Conservation (phyloP, 768 basidiomycete species). For the Russula compacta region DNA sequence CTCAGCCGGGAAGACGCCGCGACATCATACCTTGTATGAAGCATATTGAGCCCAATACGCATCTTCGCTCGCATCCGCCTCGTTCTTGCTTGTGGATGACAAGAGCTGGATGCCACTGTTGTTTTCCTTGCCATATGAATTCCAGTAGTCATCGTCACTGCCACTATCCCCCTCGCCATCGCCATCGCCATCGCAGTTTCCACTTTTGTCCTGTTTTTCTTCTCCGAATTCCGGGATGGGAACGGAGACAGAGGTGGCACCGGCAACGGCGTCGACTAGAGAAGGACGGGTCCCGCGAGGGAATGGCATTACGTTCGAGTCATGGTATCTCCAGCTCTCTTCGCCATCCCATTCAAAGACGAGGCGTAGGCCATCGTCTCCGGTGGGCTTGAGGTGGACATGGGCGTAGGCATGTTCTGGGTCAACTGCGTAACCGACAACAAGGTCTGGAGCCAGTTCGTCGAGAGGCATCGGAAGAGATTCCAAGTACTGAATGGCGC, state of each 20-base stretch:
- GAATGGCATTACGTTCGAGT: constrained; percentile 61
- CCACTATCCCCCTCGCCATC: too few relatives aligned
- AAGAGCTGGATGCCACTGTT: constrained; percentile 24
- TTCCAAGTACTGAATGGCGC: constrained; percentile 38
- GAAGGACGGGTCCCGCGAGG: constrained; percentile 34
- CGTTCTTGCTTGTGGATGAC: constrained; percentile 21
- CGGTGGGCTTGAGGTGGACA: constrained; percentile 30
- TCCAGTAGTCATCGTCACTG: constrained; percentile 56
- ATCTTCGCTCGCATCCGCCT: constrained; percentile 35
- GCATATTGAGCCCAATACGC: constrained; percentile 75
- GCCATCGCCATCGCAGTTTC: constrained; percentile 24
- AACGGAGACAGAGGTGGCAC: background rate
- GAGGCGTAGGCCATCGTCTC: constrained; percentile 39
- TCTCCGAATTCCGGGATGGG: background rate
- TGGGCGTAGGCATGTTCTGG: constrained; percentile 17
- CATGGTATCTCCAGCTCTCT: constrained; percentile 61
- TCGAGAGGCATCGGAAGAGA: constrained; percentile 26
- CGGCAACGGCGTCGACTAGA: constrained; percentile 25
- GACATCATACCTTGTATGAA: constrained; percentile 49
- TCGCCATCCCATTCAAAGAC: constrained; percentile 57
- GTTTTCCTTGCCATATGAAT: constrained; percentile 43
- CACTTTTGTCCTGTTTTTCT: constrained; percentile 16
- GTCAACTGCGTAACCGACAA: constrained; percentile 25
- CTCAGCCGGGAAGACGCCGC: background rate
- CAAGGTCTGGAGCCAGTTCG: constrained; percentile 40